These are phyloP conservation scores for Phaeoacremonium minimum DNA, from an alignment of 2,329 filamentous ascomycete genomes.

Conservation along the genomic window DNA sequence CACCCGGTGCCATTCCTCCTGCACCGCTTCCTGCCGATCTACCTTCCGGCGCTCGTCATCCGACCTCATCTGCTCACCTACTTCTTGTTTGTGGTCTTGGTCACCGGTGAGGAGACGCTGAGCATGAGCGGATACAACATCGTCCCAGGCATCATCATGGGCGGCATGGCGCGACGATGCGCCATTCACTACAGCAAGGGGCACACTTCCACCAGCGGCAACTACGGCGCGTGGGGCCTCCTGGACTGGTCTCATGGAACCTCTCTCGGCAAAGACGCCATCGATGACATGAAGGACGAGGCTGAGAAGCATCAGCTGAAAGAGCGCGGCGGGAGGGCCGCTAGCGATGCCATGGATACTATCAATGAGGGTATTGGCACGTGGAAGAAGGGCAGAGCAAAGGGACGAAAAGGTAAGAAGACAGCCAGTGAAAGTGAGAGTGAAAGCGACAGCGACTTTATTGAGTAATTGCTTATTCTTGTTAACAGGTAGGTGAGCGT, in stretches of 20 bases:
- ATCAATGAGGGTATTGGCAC: slow-evolving; percentile 28
- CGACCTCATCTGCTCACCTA: slow-evolving; percentile 71
- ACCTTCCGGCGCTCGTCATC: slow-evolving; percentile 60
- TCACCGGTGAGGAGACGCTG: slow-evolving; percentile 63
- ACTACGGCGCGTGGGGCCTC: slow-evolving; percentile 58
- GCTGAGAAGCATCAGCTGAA: slow-evolving; percentile 49
- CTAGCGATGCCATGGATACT: slow-evolving; percentile 22
- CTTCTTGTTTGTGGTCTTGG: slow-evolving; percentile 58
- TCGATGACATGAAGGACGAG: slow-evolving; percentile 50
- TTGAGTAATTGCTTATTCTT: too few relatives aligned
- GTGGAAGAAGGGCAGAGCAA: slow-evolving; percentile 18
- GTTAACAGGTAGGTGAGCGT: slow-evolving; percentile 2
- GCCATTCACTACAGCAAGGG: slow-evolving; percentile 33
- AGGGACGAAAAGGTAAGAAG: slow-evolving; percentile 3
- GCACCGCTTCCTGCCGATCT: slow-evolving; percentile 59
- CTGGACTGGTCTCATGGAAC: slow-evolving; percentile 60
- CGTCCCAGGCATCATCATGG: slow-evolving; percentile 48
- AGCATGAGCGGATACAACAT: slow-evolving; percentile 64
- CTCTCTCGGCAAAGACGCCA: slow-evolving; percentile 44
- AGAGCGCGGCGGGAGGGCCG: slow-evolving; percentile 28
- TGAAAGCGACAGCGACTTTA: too few relatives aligned
- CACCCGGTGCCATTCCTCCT: slow-evolving; percentile 63
- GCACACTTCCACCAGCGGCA: slow-evolving; percentile 41
- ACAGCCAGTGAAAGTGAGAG: background rate
- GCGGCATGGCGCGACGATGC: slow-evolving; percentile 33